Base-by-base conservation (phyloP, 805 yeast genomes). In the Ogataea nitratoaversa region DNA sequence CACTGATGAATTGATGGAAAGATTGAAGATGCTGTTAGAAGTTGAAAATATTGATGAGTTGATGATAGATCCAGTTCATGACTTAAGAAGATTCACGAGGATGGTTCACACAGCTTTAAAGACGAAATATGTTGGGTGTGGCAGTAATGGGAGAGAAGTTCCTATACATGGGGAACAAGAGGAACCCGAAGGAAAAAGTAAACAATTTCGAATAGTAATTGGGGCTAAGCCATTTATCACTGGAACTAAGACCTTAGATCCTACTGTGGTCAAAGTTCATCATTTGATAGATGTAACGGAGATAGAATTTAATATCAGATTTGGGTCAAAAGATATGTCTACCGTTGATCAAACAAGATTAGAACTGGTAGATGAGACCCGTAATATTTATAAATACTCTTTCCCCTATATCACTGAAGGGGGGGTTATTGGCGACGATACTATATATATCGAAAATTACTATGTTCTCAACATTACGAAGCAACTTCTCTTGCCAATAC, bases 251-350 rank as follows among this genome's bases (percentile, higher is more conserved):
- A 5, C 29, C n/a, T 11, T 8, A 8, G 25, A 35, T 12, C 3
- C 12, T 9, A 16, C 27, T 22, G 39, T 42, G 8, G 42, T 48
- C 6, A 16, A 19, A 6, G 34, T 47, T 2, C 36, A 37, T 12
- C 48, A 44, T 32, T 39, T 44, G 2, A 47, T 50, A 9, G 44
- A 48, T 29, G 11, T 50, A 2, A 36, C 44, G 1, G 33, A 34
- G 19, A 16, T 25, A 2, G 47, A 50, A 23, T 49, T 42, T 33
- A 17, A 29, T 1, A 19, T 28, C 4, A 13, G 37, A 19, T 38
- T 38, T 19, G 36, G 30, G 8, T 38, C 37, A 2, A 40, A 43
- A 20, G 11, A 30, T 13, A 14, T 25, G 13, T 4, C 2, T 2
- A 19, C 13, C 16, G 14, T 34, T 5, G 23, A 34, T 19, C 5